Conservation (phyloP, 2,329 filamentous ascomycete genomes). For the Aspergillus sp. region DNA sequence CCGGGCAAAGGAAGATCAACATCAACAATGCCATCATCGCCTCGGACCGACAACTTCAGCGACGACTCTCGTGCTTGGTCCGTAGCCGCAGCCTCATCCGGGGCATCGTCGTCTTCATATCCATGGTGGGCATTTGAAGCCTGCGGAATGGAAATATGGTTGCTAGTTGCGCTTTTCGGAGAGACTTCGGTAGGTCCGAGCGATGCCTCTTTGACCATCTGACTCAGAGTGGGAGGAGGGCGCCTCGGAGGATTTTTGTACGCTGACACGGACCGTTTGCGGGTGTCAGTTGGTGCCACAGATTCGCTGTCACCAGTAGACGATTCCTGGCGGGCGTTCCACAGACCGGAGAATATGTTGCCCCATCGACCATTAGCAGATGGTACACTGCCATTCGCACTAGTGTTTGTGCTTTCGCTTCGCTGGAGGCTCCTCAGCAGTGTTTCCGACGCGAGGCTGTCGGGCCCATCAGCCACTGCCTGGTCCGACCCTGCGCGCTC, state of each 20-base stretch:
- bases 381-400: constrained; percentile 50
- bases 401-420: constrained; percentile 53
- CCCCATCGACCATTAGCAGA: constrained; percentile 56
- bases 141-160: constrained; percentile 40
- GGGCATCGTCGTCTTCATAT: constrained; percentile 26
- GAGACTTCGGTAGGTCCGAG: constrained; percentile 22
- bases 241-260: constrained; percentile 28
- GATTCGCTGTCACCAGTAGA: constrained; percentile 43
- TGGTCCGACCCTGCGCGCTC: constrained; percentile 29
- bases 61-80: constrained; percentile 46
- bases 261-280: constrained; percentile 33
- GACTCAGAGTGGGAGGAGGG: constrained; percentile 31
- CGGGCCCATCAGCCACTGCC: constrained; percentile 32
- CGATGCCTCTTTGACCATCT: constrained; percentile 39
- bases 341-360: constrained; percentile 58
- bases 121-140: constrained; percentile 23
- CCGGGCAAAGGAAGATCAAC: constrained; percentile 60
- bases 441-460: constrained; percentile 56
- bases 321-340: constrained; percentile 54
- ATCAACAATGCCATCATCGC: constrained; percentile 62
- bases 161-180: constrained; percentile 28
- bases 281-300: constrained; percentile 26
- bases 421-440: constrained; percentile 56
- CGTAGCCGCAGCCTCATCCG: constrained; percentile 30
- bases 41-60: constrained; percentile 57